Evolutionary conservation across 2,329 filamentous ascomycete species (phyloP), one percentile per base, ranked within the genome.

Genomic region (Colletotrichum echinochloae): DNA sequence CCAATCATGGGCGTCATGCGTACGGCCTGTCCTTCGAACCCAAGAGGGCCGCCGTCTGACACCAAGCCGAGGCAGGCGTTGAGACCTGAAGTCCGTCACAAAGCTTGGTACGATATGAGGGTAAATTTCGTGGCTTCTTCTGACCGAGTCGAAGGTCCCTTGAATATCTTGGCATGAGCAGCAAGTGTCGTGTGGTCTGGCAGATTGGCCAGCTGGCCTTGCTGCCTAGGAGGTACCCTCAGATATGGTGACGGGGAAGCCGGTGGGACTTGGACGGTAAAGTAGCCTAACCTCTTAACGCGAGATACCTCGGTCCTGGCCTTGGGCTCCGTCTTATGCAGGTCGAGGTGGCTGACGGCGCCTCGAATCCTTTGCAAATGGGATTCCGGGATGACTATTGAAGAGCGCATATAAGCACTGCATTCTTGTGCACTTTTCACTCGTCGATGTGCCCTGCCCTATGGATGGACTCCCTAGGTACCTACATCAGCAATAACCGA

Each of bases 251-350:
- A 26, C 39, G 1, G 9, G n/a, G 14, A 6, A 51, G n/a, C 37
- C 23, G 16, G n/a, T 20, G n/a, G 23, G 20, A 23, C 30, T 55
- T 49, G 18, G 35, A 52, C 23, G 2, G 16, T n/a, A 16, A 55
- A 20, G 18, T 20, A 26, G 16, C 11, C 18, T 11, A 23, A 23
- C 5, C n/a, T 23, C 55, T 65, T 66, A 66, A 39, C 62, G 39
- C 33, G 37, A 66, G n/a, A n/a, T 66, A 66, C 66, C 7, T 60
- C 26, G 26, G n/a, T 39, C 23, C 20, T 37, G 16, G 55, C 49
- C 49, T 70, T 61, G n/a, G 49, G 63, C 39, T 66, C 41, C 56
- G 48, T 59, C 51, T 56, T 46, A 70, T 66, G 41, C 63, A 66
- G 51, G 35, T 57, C 16, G 41, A 37, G 49, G 39, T 59, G 64